Conservation (phyloP, 805 yeast genomes). For the Sungouiozyma intestinalis region DNA sequence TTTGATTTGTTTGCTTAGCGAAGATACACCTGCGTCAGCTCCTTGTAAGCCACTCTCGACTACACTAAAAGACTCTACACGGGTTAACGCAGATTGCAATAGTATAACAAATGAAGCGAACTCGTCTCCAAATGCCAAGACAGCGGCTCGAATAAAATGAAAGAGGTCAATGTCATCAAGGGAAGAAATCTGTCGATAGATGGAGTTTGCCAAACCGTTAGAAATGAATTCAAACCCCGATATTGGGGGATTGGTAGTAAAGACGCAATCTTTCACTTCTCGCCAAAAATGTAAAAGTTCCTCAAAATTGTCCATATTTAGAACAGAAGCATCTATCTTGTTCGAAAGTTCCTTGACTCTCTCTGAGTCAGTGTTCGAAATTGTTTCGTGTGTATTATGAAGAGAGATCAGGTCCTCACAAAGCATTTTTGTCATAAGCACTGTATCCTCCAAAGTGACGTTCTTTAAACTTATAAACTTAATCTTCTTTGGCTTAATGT, state of each 20-base stretch:
- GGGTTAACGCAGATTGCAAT: conserved; percentile 61
- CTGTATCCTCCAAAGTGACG: background rate
- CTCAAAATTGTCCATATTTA: conserved; percentile 19
- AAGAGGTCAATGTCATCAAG: background rate
- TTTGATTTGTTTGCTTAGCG: conserved; percentile 64
- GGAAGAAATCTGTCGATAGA: conserved; percentile 4
- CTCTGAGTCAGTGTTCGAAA: conserved; percentile 16
- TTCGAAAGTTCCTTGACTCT: conserved; percentile 17
- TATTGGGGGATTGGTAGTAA: conserved; percentile 26
- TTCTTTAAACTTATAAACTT: conserved; percentile 13
- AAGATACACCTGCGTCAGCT: conserved; percentile 38
- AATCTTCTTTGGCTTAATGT: conserved; percentile 18
- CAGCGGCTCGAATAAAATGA: conserved; percentile 36
- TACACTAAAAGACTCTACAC: conserved; percentile 66
- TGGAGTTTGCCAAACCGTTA: conserved; percentile 47
- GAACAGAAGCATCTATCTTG: conserved; percentile 15
- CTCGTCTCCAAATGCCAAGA: conserved; percentile 26
- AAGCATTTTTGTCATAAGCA: conserved; percentile 8
- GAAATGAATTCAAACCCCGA: conserved; percentile 71
- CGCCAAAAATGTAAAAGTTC: conserved; percentile 31
- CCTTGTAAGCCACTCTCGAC: conserved; percentile 31
- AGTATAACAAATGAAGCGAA: conserved; percentile 41
- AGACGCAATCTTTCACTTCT: conserved; percentile 29
- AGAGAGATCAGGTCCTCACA: conserved; percentile 11
- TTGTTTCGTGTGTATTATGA: conserved; percentile 13